phyloP scores from a whole-genome alignment of 2,329 filamentous ascomycete species.

The Claviceps spartinae region DNA sequence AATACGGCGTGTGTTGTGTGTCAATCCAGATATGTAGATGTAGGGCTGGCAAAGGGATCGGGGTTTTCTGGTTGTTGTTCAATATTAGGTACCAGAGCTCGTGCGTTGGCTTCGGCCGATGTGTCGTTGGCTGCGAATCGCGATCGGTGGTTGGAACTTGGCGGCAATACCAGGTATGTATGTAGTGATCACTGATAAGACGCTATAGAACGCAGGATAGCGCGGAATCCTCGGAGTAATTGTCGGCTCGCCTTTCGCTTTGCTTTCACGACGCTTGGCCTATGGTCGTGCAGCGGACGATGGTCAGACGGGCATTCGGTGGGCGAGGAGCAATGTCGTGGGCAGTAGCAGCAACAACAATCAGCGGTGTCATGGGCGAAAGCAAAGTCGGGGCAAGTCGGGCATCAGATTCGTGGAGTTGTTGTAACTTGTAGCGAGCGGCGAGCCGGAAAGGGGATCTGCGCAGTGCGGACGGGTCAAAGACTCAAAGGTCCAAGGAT shows the following conservation, averaged over 20 bases:
- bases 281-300: not conserved
- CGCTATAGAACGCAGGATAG: not conserved
- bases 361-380: not conserved
- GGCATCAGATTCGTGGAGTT: not conserved
- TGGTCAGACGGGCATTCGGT: not conserved
- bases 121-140: not conserved
- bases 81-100: not conserved
- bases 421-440: no score
- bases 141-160: not conserved
- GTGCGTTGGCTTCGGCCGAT: conserved; percentile 2
- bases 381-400: not conserved
- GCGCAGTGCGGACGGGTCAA: no score
- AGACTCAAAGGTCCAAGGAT: no score
- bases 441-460: no score
- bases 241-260: no score
- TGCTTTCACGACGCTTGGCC: not conserved
- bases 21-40: not conserved
- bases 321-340: not conserved
- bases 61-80: not conserved
- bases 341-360: not conserved
- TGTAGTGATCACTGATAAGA: not conserved
- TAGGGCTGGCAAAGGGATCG: not conserved
- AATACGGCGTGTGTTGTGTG: not conserved
- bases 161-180: not conserved
- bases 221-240: not conserved